Evolutionary conservation across 1,284 basidiomycete species (phyloP).

Genomic region (Trichosporon sp.): DNA sequence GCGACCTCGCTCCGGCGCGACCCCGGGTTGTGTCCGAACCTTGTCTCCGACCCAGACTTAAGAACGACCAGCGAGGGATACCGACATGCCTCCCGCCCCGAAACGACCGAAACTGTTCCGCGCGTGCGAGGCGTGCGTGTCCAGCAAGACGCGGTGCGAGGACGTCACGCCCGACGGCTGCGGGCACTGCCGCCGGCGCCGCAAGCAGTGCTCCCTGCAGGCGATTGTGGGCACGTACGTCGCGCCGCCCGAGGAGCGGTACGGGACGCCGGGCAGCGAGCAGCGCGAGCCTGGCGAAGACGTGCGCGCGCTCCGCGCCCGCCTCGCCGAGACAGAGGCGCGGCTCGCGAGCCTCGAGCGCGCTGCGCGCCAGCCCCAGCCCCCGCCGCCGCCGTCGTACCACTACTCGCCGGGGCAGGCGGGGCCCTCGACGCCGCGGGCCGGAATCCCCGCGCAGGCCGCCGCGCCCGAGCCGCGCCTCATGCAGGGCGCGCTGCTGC

Average conservation of each 20-base stretch:
- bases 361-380: neutral
- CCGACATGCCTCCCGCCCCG: neutral
- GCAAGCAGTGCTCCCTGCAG: constrained; percentile 27
- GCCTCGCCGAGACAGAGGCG: constrained; percentile 17
- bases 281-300: neutral
- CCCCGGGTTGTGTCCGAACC: neutral
- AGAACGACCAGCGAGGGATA: too few species aligned
- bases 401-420: neutral
- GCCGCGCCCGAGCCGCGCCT: neutral
- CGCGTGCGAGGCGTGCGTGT: constrained; percentile 32
- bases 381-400: neutral
- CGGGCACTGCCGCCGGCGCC: constrained; percentile 28
- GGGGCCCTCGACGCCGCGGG: neutral
- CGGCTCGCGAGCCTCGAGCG: constrained; percentile 8
- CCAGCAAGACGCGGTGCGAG: constrained; percentile 36
- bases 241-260: constrained; percentile 7
- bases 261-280: neutral
- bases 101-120: constrained; percentile 32
- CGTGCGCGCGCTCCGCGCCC: constrained; percentile 10
- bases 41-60: neutral
- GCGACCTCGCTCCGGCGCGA: too few species aligned
- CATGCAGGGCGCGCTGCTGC: constrained; percentile 12
- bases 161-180: constrained; percentile 30
- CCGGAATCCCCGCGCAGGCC: neutral
- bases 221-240: constrained; percentile 12